Evolutionary conservation across 768 basidiomycete genomes (phyloP).

Genomic region (Suillus fuscotomentosus): DNA sequence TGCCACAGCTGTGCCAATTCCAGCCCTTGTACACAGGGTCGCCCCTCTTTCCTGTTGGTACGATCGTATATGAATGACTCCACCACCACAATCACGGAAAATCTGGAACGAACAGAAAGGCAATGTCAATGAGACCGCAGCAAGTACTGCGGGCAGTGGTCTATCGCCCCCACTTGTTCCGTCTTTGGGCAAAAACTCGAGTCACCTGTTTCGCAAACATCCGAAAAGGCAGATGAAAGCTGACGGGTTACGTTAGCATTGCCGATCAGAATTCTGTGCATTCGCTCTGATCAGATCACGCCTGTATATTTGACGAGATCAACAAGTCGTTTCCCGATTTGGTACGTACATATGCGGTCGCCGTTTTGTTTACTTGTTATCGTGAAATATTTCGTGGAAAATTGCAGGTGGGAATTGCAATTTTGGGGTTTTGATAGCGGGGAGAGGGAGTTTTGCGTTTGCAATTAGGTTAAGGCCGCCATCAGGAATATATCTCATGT

Average conservation of each 20-base stretch:
- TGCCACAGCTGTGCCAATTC: slow-evolving; percentile 12
- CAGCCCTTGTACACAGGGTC: slow-evolving; percentile 11
- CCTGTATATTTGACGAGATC: slow-evolving; percentile 11
- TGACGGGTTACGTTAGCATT: neutral
- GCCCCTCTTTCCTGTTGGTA: slow-evolving; percentile 10
- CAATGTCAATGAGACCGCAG: too few relatives aligned
- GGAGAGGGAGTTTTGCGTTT: neutral
- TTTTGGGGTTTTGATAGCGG: neutral
- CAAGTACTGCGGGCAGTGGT: too few relatives aligned
- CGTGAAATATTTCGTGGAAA: neutral
- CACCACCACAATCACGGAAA: slow-evolving; percentile 4
- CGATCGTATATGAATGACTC: slow-evolving; percentile 11
- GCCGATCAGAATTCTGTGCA: slow-evolving; percentile 34
- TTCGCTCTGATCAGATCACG: slow-evolving; percentile 23
- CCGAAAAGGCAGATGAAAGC: neutral
- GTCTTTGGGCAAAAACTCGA: too few relatives aligned
- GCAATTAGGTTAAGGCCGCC: neutral
- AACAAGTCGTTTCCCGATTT: slow-evolving; percentile 5
- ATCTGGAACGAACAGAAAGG: neutral
- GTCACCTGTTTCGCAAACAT: neutral
- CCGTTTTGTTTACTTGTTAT: slow-evolving; percentile 11
- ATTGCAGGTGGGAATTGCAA: too few relatives aligned
- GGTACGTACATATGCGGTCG: slow-evolving; percentile 5
- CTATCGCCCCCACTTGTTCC: too few relatives aligned
- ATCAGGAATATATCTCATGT: too few relatives aligned